These are phyloP conservation scores for Schizosaccharomyces octosporus DNA, from an alignment of 805 yeast genomes.

Conservation along the genomic window DNA sequence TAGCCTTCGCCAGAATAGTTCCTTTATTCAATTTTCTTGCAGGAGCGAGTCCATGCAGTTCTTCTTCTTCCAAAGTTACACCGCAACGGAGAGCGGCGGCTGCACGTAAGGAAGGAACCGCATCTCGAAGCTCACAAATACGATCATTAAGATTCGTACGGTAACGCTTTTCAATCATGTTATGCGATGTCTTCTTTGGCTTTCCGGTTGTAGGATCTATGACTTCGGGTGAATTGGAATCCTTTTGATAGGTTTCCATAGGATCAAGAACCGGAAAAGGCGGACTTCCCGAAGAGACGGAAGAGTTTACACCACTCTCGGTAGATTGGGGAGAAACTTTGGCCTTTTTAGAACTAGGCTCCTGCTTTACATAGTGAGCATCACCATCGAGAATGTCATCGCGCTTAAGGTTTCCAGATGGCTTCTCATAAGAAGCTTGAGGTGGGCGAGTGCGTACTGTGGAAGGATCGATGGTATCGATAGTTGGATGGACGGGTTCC, in stretches of 20 bases:
- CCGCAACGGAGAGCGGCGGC: conserved; percentile 25
- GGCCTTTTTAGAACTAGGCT: too few relatives aligned
- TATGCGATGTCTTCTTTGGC: conserved; percentile 34
- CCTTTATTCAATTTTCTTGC: conserved; percentile 58
- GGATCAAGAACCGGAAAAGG: too few relatives aligned
- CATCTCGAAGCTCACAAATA: conserved; percentile 42
- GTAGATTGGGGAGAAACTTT: too few relatives aligned
- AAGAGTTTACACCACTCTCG: too few relatives aligned
- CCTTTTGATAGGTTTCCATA: too few relatives aligned
- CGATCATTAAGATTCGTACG: conserved; percentile 52
- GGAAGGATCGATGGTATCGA: background rate
- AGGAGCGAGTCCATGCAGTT: conserved; percentile 53
- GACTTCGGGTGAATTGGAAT: background rate
- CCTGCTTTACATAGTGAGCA: too few relatives aligned
- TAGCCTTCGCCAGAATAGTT: conserved; percentile 48
- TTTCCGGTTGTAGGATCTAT: background rate
- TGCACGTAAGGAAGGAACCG: conserved; percentile 53
- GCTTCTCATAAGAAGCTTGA: too few relatives aligned
- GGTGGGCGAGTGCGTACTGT: background rate
- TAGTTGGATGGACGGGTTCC: background rate
- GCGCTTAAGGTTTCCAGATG: too few relatives aligned
- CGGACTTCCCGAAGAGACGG: too few relatives aligned
- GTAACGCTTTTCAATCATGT: conserved; percentile 60
- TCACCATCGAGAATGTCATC: too few relatives aligned
- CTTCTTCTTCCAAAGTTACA: conserved; percentile 12